Conservation (phyloP, 2,329 filamentous ascomycete genomes). For the Nigrospora osmanthi region DNA sequence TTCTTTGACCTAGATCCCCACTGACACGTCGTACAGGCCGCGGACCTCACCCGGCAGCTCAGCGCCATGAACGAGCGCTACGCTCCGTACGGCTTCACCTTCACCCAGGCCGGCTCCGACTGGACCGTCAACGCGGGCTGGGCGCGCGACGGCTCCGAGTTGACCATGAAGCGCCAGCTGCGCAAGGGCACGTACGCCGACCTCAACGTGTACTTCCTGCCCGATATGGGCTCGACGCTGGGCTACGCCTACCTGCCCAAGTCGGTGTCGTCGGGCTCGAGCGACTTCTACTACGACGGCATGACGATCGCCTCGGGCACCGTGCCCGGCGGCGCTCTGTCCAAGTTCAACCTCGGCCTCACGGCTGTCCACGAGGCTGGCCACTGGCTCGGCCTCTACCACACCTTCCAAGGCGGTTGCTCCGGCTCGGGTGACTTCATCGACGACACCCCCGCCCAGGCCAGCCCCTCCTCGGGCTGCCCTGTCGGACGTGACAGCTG, state of each 20-base stretch:
- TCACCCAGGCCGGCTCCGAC: constrained; percentile 27
- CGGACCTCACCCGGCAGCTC: constrained; percentile 21
- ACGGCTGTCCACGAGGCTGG: constrained; percentile 24
- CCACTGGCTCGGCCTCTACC: constrained; percentile 27
- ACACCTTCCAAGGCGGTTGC: constrained; percentile 27
- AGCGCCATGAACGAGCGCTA: constrained; percentile 31
- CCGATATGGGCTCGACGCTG: neutral
- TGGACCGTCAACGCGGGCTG: constrained; percentile 33
- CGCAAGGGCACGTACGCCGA: constrained; percentile 28
- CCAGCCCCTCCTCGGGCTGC: constrained; percentile 2
- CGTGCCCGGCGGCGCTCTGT: constrained; percentile 7
- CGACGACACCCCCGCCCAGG: constrained; percentile 26
- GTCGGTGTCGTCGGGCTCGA: constrained; percentile 6
- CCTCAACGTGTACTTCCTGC: constrained; percentile 28
- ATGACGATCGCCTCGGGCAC: constrained; percentile 9
- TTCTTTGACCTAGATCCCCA: neutral
- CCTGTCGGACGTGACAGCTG: constrained; percentile 2
- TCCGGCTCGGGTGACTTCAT: constrained; percentile 21
- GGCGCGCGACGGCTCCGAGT: constrained; percentile 23
- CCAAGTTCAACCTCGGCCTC: constrained; percentile 18
- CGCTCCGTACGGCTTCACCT: constrained; percentile 28
- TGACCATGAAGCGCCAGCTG: constrained; percentile 29
- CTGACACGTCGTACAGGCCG: constrained; percentile 10
- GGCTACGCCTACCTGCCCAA: constrained; percentile 3
- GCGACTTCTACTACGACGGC: constrained; percentile 15